Evolutionary conservation across 192 early-diverging fungal species (phyloP).

Genomic region (Gaertneriomyces sp.): DNA sequence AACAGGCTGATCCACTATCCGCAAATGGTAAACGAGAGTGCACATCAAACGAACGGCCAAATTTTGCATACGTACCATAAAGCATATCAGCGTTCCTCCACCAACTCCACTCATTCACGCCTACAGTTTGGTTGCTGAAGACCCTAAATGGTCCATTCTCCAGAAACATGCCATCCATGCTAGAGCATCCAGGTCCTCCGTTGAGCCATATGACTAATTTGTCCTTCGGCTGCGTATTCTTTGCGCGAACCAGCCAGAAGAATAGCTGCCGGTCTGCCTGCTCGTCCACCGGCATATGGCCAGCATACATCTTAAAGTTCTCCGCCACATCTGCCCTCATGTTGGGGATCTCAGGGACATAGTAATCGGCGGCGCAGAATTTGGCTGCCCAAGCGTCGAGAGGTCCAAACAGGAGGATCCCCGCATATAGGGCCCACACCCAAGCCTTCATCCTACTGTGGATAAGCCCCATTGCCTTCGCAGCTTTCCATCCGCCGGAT

Average conservation of each 20-base stretch:
- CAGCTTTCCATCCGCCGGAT: too few species aligned
- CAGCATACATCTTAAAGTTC: conserved; percentile 42
- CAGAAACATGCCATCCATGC: conserved; percentile 65
- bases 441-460: too few species aligned
- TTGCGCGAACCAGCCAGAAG: conserved; percentile 43
- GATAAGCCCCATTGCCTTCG: too few species aligned
- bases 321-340: conserved; percentile 17
- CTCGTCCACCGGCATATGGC: conserved; percentile 21
- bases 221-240: conserved; percentile 12
- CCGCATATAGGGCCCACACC: too few species aligned
- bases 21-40: not conserved
- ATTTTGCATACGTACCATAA: conserved; percentile 26
- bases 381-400: too few species aligned
- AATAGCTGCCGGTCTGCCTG: conserved; percentile 29
- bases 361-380: conserved; percentile 35
- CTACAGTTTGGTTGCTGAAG: conserved; percentile 27
- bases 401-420: too few species aligned
- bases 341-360: conserved; percentile 33
- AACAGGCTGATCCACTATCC: conserved; percentile 61
- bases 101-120: conserved; percentile 41
- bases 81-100: conserved; percentile 31
- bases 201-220: conserved; percentile 21
- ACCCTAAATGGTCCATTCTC: conserved; percentile 65
- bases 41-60: not conserved
- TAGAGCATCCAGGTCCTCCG: conserved; percentile 23